Conservation (phyloP, 805 yeast species). For the Hanseniaspora clermontiae region DNA sequence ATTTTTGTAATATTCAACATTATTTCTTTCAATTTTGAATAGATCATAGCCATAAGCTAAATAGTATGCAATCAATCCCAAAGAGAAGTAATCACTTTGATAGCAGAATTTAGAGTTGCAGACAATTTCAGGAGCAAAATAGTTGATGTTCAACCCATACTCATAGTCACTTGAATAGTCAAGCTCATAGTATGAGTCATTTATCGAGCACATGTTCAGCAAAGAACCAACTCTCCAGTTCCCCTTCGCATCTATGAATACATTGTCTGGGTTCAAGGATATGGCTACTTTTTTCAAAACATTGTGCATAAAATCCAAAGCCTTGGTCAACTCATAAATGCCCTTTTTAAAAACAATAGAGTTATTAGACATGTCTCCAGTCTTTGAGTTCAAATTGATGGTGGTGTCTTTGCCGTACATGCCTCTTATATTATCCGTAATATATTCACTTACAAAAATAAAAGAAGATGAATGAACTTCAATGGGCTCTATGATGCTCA, state of each 20-base stretch:
- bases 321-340: constrained; percentile 61
- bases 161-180: not conserved
- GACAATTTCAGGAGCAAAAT: constrained; percentile 73
- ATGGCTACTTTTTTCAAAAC: constrained; percentile 63
- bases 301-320: constrained; percentile 69
- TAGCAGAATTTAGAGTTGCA: constrained; percentile 49
- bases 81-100: constrained; percentile 69
- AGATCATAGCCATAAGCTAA: constrained; percentile 48
- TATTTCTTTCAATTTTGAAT: constrained; percentile 36
- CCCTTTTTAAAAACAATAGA: constrained; percentile 66
- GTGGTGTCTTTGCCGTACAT: constrained; percentile 19
- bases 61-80: constrained; percentile 65
- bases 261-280: constrained; percentile 63
- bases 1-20: constrained; percentile 48
- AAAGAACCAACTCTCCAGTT: constrained; percentile 92
- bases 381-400: constrained; percentile 1
- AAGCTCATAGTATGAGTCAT: constrained; percentile 19
- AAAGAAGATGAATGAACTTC: constrained; percentile 74
- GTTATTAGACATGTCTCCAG: not conserved
- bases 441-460: constrained; percentile 74
- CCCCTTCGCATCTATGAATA: constrained; percentile 67
- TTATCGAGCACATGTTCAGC: constrained; percentile 34
- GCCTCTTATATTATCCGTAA: constrained; percentile 39
- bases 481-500: constrained; percentile 74
- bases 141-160: constrained; percentile 33